Evolutionary conservation across 2,329 filamentous ascomycete species (phyloP), one percentile per base, ranked within the genome.

Genomic region (Pseudomassariella vexata): DNA sequence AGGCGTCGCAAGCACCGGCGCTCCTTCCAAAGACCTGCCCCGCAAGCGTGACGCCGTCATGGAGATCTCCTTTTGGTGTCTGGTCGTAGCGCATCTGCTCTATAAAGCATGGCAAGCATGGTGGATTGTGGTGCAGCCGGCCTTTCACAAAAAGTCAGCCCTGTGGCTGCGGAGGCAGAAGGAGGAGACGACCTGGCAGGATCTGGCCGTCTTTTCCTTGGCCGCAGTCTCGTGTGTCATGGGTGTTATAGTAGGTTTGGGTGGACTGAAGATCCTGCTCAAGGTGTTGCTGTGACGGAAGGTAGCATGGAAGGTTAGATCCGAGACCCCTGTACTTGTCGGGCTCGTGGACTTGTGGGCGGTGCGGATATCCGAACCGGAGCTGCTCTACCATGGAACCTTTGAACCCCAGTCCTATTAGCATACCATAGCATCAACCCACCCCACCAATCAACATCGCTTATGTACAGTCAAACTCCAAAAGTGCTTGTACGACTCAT

Each of bases 111-210:
- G 36, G 14, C 40, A 35, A 21, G 42, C 42, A 4, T 53, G 45
- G 44, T 53, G 48, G 48, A 31, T 29, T 10, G 25, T 40, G 23
- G 43, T 43, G 7, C 28, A 32, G 21, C 52, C 50, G 19, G 50
- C 42, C 5, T 50, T 55, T 24, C 44, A 54, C 19, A 32, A 34
- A 29, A 29, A 38, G 10, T 50, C 49, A 30, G 41, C 38, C 5
- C 34, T 52, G 6, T 48, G 49, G 49, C 38, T 15, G 24, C 40
- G 51, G 11, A 35, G 39, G 24, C 30, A 39, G 14, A 35, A 20
- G 30, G 37, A 44, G 14, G 26, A 41, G 35, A 48, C 39, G 32
- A 48, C 45, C 20, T 46, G 44, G 41, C 23, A 24, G 16, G 48
- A 55, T 16, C 27, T 46, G 1, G 37, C 18, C 2, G 34, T 47